Base-by-base conservation (phyloP, 176 grass and related monocot species). In the Areca catechu region DNA sequence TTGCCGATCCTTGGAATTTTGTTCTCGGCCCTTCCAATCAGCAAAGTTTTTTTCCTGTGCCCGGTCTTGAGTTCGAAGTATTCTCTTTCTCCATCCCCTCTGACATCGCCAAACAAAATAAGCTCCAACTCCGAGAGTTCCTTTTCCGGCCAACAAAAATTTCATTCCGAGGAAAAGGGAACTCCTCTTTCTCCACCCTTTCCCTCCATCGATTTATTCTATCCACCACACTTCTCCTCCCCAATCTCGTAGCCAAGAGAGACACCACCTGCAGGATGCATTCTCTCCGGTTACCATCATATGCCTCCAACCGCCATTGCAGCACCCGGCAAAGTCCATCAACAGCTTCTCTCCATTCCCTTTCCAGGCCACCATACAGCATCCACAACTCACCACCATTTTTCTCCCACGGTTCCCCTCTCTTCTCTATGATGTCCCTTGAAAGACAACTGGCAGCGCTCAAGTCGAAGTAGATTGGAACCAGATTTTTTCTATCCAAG, bases 321-420 rank as follows among this genome's bases (percentile, higher is more conserved):
- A 82, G 69, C 71, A 79, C 78, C 73, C 83, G 65, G 28, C 84
- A 82, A 74, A 97, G 84, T 63, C 85, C 68, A 81, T 97, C 93
- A 63, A 97, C 48, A 12, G 81, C 83, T 66, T 97, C 87, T 76
- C 71, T 88, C 93, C 93, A 97, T 66, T 97, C 87, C 51, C 82
- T 76, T 63, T 91, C 87, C 54, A 97, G 65, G 24, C 93, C 93
- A 61, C 86, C 93, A 67, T 97, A 97, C 51, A 85, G 74, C 87
- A 97, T 88, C 93, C 93, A 97, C 20, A 97, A 69, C 62, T 97
- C 93, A 66, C 93, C 93, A 21, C 93, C 93, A 80, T 97, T 77
- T 68, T 85, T 91, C 64, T 97, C 86, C 93, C 93, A 97, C 69
- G 88, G 49, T 22, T 91, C 93, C 67, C 93, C 93, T 67, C 93